phyloP scores from a whole-genome alignment of 2,329 filamentous ascomycete species.

The Pleurostoma richardsiae region DNA sequence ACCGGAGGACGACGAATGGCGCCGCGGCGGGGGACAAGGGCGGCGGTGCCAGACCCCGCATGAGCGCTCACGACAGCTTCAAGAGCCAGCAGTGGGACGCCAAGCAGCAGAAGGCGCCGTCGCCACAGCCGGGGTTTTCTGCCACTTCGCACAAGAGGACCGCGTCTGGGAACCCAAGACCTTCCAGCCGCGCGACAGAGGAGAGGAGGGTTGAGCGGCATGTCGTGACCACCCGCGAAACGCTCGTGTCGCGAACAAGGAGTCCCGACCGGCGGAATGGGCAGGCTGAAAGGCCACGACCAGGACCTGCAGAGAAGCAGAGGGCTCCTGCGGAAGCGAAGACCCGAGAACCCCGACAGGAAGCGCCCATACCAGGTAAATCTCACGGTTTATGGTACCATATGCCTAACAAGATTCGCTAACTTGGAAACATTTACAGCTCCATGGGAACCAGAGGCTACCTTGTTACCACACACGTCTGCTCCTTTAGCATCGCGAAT shows the following conservation, averaged over 20 bases:
- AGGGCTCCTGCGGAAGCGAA: slow-evolving; percentile 39
- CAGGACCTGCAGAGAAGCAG: slow-evolving; percentile 24
- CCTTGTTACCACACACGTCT: slow-evolving; percentile 60
- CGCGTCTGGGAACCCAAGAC: slow-evolving; percentile 51
- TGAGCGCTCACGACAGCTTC: slow-evolving; percentile 24
- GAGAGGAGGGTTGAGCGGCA: slow-evolving; percentile 53
- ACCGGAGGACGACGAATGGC: slow-evolving; percentile 15
- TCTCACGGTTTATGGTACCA: slow-evolving; percentile 3
- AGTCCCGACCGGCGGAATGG: slow-evolving; percentile 48
- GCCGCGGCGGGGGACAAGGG: slow-evolving; percentile 10
- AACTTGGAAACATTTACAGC: slow-evolving; percentile 18
- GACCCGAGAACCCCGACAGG: slow-evolving; percentile 37
- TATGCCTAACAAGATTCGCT: not conserved
- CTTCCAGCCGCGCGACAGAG: slow-evolving; percentile 39
- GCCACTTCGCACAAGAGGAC: slow-evolving; percentile 50
- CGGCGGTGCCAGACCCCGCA: slow-evolving; percentile 7
- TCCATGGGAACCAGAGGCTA: slow-evolving; percentile 76
- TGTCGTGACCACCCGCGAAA: slow-evolving; percentile 58
- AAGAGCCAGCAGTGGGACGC: slow-evolving; percentile 21
- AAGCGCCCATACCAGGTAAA: slow-evolving; percentile 45
- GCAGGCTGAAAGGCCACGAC: slow-evolving; percentile 25
- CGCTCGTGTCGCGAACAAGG: slow-evolving; percentile 50
- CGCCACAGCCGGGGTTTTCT: slow-evolving; percentile 27
- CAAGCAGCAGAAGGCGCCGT: slow-evolving; percentile 29
- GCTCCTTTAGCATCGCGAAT: slow-evolving; percentile 64